Evolutionary conservation across 139 green algal species (phyloP), one percentile per base, ranked within the genome.

Genomic region (Chlamydomonas sp.): DNA sequence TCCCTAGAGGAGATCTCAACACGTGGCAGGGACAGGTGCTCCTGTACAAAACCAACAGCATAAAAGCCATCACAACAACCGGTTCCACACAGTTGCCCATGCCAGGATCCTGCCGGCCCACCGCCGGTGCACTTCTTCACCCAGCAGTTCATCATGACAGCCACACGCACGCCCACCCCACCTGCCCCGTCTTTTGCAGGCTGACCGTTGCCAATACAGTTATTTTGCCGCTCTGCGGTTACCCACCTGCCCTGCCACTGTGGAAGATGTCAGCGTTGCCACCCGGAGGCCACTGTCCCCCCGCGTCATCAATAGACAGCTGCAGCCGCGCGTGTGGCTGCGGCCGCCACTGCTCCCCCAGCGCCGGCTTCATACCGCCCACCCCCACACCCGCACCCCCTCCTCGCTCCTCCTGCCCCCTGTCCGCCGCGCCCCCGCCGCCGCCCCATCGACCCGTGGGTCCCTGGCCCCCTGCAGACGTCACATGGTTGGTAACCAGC

Each of bases 401-500:
- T 2, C 12, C 71, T 61, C 17, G 59, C 16, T 49, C 63, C 31
- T 14, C 64, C 8, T 71, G 69, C 17, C 20, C 17, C 69, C n/a
- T 49, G 75, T 12, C 60, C 61, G n/a, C 73, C 71, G 15, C n/a
- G 73, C 4, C 4, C 76, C 1, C 79, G n/a, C 79, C 64, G 4
- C 84, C 59, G 63, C 58, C 61, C 58, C 58, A 14, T 57, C 77
- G 16, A 0, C 14, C 16, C 63, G 67, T 77, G 84, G 14, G 72
- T n/a, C n/a, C n/a, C n/a, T n/a, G n/a, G n/a, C n/a, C n/a, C 59
- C 3, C 17, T 4, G 77, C 63, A 16, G 73, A 73, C 18, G 94
- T 92, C 7, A 94, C 80, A 84, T 94, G 90, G 86, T 95, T 95
- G 15, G 91, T 94, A 3, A 92, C 79, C 64, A 95, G 86, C 69